Base-by-base conservation (phyloP, 2,329 filamentous ascomycete genomes). In the Ceratocystis colombiana region DNA sequence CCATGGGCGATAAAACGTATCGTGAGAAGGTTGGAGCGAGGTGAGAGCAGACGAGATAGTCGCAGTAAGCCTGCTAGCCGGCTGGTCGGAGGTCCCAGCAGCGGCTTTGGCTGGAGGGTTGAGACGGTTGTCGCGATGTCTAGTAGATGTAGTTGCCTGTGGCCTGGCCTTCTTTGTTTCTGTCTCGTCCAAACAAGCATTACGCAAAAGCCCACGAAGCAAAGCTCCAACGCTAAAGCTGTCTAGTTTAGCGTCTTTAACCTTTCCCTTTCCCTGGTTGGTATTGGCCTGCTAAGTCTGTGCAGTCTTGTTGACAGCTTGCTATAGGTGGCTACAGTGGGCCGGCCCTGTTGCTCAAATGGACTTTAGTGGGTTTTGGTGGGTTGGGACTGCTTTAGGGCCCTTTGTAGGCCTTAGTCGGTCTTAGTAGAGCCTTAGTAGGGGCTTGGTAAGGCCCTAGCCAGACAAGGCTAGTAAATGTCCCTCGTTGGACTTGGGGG, bases 101-200 rank as follows among this genome's bases (percentile, higher is more conserved):
- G 37, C 37, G 37, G 37, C 37, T 15, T 15, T 12, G 10, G 12
- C 37, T 15, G 37, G 37, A 41, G 15, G 10, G 37, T 41, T 41
- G 10, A 12, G 10, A 41, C 12, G 12, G 10, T 15, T 41, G 37
- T 15, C 37, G 5, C 12, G 37, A 5, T 3, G 12, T 41, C 37
- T 15, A 12, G 37, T 41, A 41, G 37, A 41, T 41, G 12, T 41
- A 15, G 37, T 15, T 4, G 10, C 37, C 30, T 44, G 12, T 12
- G 37, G 10, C 37, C 3, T 41, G 37, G 37, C 37, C 4, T 15
- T 41, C 37, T 41, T 45, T 63, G 61, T 48, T 64, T n/a, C 57
- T 37, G 41, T 61, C 41, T 37, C 57, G 30, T 41, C 41, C 25
- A 61, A 61, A 59, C 37, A 41, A 41, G 37, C 37, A 41, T 41